A percentile compares a stretch with the other conserved stretches of the same genome.
These are phyloP conservation scores for Leccinum boreale DNA, from an alignment of 768 basidiomycete genomes.

Conservation along the genomic window DNA sequence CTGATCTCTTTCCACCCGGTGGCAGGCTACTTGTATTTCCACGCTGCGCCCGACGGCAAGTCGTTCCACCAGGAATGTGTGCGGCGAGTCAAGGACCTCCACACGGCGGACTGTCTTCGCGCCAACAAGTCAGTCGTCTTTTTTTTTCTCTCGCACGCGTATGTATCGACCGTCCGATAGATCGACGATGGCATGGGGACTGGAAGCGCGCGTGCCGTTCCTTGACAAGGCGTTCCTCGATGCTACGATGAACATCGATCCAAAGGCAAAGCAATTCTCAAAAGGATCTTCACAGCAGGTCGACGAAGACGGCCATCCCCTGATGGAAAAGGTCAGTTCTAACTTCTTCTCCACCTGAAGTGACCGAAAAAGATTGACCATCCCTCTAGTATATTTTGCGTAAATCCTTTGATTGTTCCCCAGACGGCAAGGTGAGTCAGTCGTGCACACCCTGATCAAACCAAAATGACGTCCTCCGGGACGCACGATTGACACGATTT, in stretches of 20 bases:
- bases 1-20: slow-evolving; percentile 3
- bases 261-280: slow-evolving; percentile 83
- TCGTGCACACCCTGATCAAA: neutral
- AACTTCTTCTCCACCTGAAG: neutral
- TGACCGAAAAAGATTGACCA: slow-evolving; percentile 7
- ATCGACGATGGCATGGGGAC: slow-evolving; percentile 99
- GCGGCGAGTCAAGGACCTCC: slow-evolving; percentile 93
- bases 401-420: slow-evolving; percentile 89
- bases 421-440: slow-evolving; percentile 62
- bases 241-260: slow-evolving; percentile 85
- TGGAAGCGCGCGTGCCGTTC: slow-evolving; percentile 98
- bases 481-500: neutral
- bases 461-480: no score
- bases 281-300: slow-evolving; percentile 72
- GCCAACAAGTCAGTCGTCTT: slow-evolving; percentile 83
- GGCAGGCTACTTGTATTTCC: slow-evolving; percentile 97
- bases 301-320: slow-evolving; percentile 84
- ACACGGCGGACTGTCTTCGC: slow-evolving; percentile 94
- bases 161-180: slow-evolving; percentile 35
- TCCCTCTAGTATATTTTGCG: slow-evolving; percentile 78
- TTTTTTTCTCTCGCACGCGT: neutral
- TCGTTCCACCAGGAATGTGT: slow-evolving; percentile 96
- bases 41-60: slow-evolving; percentile 84
- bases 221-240: slow-evolving; percentile 96
- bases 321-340: slow-evolving; percentile 85